phyloP scores from a whole-genome alignment of 2,329 filamentous ascomycete species.

The Cordyceps militaris region DNA sequence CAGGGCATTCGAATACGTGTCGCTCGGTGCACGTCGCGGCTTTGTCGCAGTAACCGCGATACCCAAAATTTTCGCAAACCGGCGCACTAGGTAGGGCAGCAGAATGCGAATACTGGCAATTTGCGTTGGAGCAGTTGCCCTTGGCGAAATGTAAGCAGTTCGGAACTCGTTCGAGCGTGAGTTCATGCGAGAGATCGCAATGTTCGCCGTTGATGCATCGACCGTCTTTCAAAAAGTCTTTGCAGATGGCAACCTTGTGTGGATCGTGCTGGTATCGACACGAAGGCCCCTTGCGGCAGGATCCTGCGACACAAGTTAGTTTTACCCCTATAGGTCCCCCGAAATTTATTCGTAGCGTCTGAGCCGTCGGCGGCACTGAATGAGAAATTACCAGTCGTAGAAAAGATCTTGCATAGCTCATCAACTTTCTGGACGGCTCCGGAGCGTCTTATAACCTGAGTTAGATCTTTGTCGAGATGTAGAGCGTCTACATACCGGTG shows the following conservation, averaged over 20 bases:
- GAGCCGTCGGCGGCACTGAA: constrained; percentile 18
- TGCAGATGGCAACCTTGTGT: constrained; percentile 83
- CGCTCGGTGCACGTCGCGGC: constrained; percentile 71
- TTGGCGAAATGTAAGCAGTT: constrained; percentile 85
- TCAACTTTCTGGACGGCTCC: constrained; percentile 59
- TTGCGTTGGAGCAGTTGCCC: constrained; percentile 79
- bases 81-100: constrained; percentile 67
- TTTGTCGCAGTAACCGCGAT: constrained; percentile 81
- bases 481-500: constrained; percentile 56
- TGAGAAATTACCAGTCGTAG: constrained; percentile 59
- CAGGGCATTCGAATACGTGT: constrained; percentile 89
- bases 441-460: constrained; percentile 34
- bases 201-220: constrained; percentile 67
- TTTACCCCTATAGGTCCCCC: constrained; percentile 13
- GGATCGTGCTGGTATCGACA: constrained; percentile 83
- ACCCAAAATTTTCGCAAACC: constrained; percentile 79
- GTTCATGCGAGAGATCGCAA: constrained; percentile 88
- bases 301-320: constrained; percentile 58
- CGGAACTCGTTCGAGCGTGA: constrained; percentile 75
- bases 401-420: constrained; percentile 66
- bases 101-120: constrained; percentile 83
- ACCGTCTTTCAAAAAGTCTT: constrained; percentile 73
- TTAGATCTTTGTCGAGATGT: constrained; percentile 30
- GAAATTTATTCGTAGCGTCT: constrained; percentile 12
- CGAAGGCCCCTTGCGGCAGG: constrained; percentile 70